phyloP scores from a whole-genome alignment of 441 rosid genomes.

The Sinapis alba region DNA sequence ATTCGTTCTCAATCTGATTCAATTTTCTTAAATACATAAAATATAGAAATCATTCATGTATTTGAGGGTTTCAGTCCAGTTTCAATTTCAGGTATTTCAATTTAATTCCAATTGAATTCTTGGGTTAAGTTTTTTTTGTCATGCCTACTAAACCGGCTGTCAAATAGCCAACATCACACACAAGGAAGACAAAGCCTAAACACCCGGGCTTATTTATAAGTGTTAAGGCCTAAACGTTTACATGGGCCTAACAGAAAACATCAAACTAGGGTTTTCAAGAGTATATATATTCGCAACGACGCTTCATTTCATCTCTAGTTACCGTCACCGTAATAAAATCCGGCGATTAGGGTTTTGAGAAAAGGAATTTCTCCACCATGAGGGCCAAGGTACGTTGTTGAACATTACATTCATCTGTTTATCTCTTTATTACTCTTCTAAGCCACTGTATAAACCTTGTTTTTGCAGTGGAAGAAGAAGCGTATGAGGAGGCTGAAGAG shows the following conservation, averaged over 20 bases:
- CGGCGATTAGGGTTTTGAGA: conserved; percentile 15
- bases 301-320: neutral
- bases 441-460: neutral
- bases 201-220: neutral
- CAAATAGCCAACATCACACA: too few relatives aligned
- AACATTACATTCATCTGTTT: neutral
- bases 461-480: conserved; percentile 92
- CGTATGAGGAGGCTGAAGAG: conserved; percentile 94
- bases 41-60: too few relatives aligned
- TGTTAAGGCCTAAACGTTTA: neutral
- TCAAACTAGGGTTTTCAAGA: conserved; percentile 17
- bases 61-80: too few relatives aligned
- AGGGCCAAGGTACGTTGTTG: conserved; percentile 44
- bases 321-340: conserved; percentile 23
- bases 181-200: too few relatives aligned
- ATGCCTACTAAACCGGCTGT: too few relatives aligned
- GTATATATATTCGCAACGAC: conserved; percentile 9
- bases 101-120: too few relatives aligned
- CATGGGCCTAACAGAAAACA: neutral
- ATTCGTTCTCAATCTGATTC: too few relatives aligned
- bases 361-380: conserved; percentile 28
- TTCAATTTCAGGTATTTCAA: too few relatives aligned
- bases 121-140: too few relatives aligned
- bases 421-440: neutral
- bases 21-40: too few relatives aligned